Conservation (phyloP, 192 early-diverging fungal species). For the Linnemannia exigua region DNA sequence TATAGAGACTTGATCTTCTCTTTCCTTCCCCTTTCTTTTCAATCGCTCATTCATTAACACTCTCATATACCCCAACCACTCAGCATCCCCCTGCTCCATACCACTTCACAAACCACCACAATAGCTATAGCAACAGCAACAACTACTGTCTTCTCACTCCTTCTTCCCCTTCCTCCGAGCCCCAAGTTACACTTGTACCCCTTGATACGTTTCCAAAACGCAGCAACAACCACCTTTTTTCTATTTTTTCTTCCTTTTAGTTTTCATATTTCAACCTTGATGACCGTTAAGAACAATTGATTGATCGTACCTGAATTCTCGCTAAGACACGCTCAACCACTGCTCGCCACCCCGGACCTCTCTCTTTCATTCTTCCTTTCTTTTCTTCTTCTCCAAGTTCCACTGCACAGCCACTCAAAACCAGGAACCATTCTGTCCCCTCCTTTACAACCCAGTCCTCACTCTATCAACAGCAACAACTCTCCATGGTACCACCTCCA, state of each 20-base stretch:
- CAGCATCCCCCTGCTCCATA: too few species aligned
- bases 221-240: too few species aligned
- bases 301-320: background rate
- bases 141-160: background rate
- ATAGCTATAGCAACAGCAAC: background rate
- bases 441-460: background rate
- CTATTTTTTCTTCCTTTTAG: background rate
- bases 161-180: too few species aligned
- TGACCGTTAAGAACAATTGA: too few species aligned
- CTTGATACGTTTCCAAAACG: too few species aligned
- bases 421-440: background rate
- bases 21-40: background rate
- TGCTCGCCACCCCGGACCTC: background rate
- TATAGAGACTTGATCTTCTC: constrained; percentile 2
- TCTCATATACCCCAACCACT: background rate
- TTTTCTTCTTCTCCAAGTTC: too few species aligned
- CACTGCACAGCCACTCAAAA: background rate
- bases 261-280: background rate
- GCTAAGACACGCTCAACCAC: background rate
- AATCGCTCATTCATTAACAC: background rate
- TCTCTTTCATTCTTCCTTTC: too few species aligned
- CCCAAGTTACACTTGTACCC: too few species aligned
- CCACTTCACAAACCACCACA: background rate
- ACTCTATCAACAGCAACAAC: background rate
- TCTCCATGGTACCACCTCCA: background rate